phyloP scores from a whole-genome alignment of 331 rosid species.

The Malus hybrid region DNA sequence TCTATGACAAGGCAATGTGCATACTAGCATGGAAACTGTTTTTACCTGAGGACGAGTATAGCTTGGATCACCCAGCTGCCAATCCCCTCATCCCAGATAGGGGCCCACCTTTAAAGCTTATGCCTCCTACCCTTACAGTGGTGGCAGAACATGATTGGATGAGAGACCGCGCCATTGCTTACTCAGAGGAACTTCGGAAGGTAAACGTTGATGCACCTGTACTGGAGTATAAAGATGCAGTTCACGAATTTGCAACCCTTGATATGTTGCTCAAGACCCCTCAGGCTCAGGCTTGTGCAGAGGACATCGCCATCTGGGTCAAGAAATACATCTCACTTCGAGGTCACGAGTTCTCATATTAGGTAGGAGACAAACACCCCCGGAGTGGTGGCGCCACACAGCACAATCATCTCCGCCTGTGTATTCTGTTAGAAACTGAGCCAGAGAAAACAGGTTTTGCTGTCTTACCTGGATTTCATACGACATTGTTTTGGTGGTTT shows the following conservation, averaged over 20 bases:
- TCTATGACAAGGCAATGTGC: slow-evolving; percentile 93
- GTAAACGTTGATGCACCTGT: slow-evolving; percentile 88
- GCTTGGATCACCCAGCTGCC: slow-evolving; percentile 85
- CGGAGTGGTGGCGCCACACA: background rate
- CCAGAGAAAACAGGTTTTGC: slow-evolving; percentile 9
- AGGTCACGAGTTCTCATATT: slow-evolving; percentile 95
- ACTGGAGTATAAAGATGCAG: slow-evolving; percentile 86
- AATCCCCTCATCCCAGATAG: slow-evolving; percentile 69
- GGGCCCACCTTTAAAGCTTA: slow-evolving; percentile 70
- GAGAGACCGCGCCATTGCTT: slow-evolving; percentile 97
- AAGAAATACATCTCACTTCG: slow-evolving; percentile 84
- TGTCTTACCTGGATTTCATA: slow-evolving; percentile 15
- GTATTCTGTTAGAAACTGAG: slow-evolving; percentile 20
- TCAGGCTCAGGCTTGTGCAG: slow-evolving; percentile 86
- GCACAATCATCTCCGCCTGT: slow-evolving; percentile 6
- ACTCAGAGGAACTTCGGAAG: slow-evolving; percentile 90
- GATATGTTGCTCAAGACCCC: slow-evolving; percentile 87
- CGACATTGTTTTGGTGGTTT: slow-evolving; percentile 13
- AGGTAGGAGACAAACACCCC: slow-evolving; percentile 20
- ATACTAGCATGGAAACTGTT: slow-evolving; percentile 88
- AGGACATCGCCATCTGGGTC: slow-evolving; percentile 96
- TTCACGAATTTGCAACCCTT: slow-evolving; percentile 89
- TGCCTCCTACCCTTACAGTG: slow-evolving; percentile 92
- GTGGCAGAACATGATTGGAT: slow-evolving; percentile 97
- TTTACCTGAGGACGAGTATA: slow-evolving; percentile 73